Base-by-base conservation (phyloP, 768 basidiomycete genomes). In the Pseudohyphozyma bogoriensis region DNA sequence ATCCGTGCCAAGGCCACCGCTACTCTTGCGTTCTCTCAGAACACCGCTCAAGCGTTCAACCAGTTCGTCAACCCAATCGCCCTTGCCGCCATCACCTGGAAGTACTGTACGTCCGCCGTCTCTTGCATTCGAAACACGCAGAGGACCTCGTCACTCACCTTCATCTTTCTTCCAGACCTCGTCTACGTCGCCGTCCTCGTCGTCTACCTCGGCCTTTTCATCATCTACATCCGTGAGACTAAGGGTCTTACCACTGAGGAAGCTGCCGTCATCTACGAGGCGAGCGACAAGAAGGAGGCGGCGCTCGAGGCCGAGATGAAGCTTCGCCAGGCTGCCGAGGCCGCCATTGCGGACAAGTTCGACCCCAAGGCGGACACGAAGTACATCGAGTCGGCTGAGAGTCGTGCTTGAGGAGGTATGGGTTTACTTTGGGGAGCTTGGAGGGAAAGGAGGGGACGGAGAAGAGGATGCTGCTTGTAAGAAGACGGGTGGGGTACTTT, bases 201-300 rank as follows among this genome's bases (percentile, higher is more conserved):
- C 51, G 33, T 64, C 28, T 60, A 55, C 56, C 58, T 59, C 24
- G 35, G 67, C 26, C 42, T 62, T 18, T 59, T 69, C 47, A 63
- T 52, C 61, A 51, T 62, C 60, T 36, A 24, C 56, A 57, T 68
- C 55, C 60, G 58, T 33, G 73, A 74, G 52, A 72, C 71, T 7
- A n/a, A n/a, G n/a, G 46, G 46, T 6, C 18, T 4, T 9, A 47
- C 46, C 7, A 10, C 24, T 13, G 46, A 47, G 46, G 46, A 47
- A 31, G 28, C 46, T 9, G 46, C 46, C 46, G 46, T 31, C 46
- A 13, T 47, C 15, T 47, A 28, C n/a, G 46, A 47, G 18, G 6
- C 9, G 9, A n/a, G 6, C 7, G 16, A 42, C n/a, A 8, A 20
- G 6, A 42, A 18, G 18, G 40, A 42, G 10, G 40, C 40, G 6